These are phyloP conservation scores for Trametes cinnabarina DNA, from an alignment of 768 basidiomycete genomes.

Conservation along the genomic window DNA sequence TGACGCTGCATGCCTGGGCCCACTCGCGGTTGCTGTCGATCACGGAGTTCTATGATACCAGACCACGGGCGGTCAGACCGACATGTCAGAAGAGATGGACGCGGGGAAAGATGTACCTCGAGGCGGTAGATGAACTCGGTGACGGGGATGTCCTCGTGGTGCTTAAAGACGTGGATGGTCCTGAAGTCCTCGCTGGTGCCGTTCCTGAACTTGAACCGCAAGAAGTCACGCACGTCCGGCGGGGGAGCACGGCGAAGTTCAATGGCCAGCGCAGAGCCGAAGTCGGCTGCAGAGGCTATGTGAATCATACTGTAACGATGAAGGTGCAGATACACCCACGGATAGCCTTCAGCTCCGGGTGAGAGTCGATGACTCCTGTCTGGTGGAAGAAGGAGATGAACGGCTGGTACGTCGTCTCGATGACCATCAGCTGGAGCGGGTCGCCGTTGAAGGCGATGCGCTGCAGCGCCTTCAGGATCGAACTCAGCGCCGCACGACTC, in stretches of 20 bases:
- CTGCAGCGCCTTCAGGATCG: slow-evolving; percentile 68
- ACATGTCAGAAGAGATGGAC: background rate
- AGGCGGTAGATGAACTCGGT: slow-evolving; percentile 84
- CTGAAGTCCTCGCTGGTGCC: slow-evolving; percentile 64
- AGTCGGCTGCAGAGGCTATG: slow-evolving; percentile 54
- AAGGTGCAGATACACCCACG: slow-evolving; percentile 46
- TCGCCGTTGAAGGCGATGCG: slow-evolving; percentile 78
- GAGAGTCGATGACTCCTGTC: slow-evolving; percentile 55
- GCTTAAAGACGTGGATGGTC: slow-evolving; percentile 71
- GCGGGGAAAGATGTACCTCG: slow-evolving; percentile 47
- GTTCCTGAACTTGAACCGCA: slow-evolving; percentile 85
- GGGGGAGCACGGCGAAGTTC: slow-evolving; percentile 76
- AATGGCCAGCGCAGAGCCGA: slow-evolving; percentile 68
- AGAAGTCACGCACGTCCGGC: slow-evolving; percentile 75
- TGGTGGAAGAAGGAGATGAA: slow-evolving; percentile 87
- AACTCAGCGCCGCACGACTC: slow-evolving; percentile 73
- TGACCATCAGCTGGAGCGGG: slow-evolving; percentile 73
- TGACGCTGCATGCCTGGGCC: slow-evolving; percentile 39
- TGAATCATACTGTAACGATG: background rate
- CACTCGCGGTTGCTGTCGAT: slow-evolving; percentile 45
- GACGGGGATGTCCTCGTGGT: slow-evolving; percentile 72
- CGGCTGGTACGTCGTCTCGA: slow-evolving; percentile 85
- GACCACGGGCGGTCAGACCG: background rate
- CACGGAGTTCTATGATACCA: slow-evolving; percentile 38
- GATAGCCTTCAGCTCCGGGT: slow-evolving; percentile 60